Evolutionary conservation across 495 filamentous ascomycete species (phyloP).

Genomic region (Neurospora terricola): DNA sequence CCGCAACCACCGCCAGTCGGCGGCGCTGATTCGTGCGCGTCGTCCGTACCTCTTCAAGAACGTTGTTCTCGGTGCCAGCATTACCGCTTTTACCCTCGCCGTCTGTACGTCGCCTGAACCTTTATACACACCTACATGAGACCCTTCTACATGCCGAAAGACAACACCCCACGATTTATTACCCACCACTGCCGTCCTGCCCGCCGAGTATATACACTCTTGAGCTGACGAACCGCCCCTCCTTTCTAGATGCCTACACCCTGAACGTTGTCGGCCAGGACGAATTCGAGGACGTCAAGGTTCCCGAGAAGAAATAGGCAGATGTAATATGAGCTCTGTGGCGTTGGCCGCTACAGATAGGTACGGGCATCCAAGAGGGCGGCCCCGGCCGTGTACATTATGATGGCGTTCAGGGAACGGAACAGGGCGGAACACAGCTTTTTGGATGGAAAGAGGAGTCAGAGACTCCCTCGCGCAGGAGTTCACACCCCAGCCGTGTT

Average conservation of each 20-base stretch:
- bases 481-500: neutral
- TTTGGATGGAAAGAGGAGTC: neutral
- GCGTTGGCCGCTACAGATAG: neutral
- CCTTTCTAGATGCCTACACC: constrained; percentile 66
- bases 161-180: neutral
- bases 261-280: constrained; percentile 87
- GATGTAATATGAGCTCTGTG: neutral
- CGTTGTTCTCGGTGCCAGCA: constrained; percentile 56
- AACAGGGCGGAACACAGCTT: neutral
- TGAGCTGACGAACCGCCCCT: neutral
- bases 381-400: neutral
- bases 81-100: constrained; percentile 59
- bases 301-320: constrained; percentile 50
- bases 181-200: neutral
- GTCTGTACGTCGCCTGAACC: constrained; percentile 54
- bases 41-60: constrained; percentile 90
- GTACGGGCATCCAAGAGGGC: neutral
- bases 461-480: neutral
- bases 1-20: constrained; percentile 63
- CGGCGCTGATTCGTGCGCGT: constrained; percentile 80
- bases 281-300: constrained; percentile 91
- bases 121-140: neutral
- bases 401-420: neutral
- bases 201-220: neutral
- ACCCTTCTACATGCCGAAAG: neutral